Evolutionary conservation across 2,329 filamentous ascomycete species (phyloP), one percentile per base, ranked within the genome.

Genomic region (Ampelomyces quisqualis): DNA sequence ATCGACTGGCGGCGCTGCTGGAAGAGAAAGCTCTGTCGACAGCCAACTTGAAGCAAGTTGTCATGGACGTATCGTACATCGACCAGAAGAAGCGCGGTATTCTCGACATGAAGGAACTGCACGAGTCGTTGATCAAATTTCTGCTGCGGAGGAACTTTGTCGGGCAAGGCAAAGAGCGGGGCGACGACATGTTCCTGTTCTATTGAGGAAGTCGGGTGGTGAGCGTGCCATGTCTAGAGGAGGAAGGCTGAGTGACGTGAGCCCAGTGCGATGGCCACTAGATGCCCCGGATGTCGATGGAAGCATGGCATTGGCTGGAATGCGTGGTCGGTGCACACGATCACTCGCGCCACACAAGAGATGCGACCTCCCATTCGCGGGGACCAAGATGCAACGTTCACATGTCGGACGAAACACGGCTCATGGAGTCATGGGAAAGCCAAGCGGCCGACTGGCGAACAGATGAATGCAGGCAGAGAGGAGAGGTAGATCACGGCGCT

Each of bases 11-110:
- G 37, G 90, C 95, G 57, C 71, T 98, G 46, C 79, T 95, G 22
- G 85, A 94, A 26, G 81, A 89, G 80, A 85, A 85, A 23, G 82
- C 85, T 2, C 70, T 97, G 30, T 86, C 82, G 18, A 69, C 87
- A 21, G 77, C 81, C 22, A 79, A 85, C 44, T 68, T 97, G 38
- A 81, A 89, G 70, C 80, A 88, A 31, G 79, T 98, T 22, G 81
- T 97, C 7, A 79, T 97, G 21, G 93, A 98, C 70, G 89, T 88
- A 10, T 95, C 90, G 6, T 85, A 95, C 63, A 87, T 96, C 52
- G 91, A 98, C 69, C 82, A 87, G 69, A 98, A 98, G 77, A 95
- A 95, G 75, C 79, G 90, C 32, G 89, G 90, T 0, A 81, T 98
- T 50, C 81, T 95, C 67, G 93, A 97, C 62, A 96, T 97, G 88